Evolutionary conservation across 495 filamentous ascomycete genomes (phyloP).

Genomic region (Penicillium antarcticum): DNA sequence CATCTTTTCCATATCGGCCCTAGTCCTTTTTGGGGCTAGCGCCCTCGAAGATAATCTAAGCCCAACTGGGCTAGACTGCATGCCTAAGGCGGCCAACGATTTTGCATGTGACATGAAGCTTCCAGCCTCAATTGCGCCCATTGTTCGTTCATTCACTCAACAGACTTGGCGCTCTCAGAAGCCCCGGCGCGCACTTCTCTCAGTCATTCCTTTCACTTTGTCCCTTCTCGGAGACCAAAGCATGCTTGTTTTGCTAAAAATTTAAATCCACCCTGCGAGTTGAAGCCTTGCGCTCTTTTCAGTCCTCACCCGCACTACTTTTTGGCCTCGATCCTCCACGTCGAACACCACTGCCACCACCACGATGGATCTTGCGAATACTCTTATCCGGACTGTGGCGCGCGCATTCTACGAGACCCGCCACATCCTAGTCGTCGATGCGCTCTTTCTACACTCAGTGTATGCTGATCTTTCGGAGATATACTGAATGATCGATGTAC

Average conservation of each 20-base stretch:
- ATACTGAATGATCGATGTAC: constrained; percentile 1
- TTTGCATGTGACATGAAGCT: constrained; percentile 14
- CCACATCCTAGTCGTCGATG: constrained; percentile 87
- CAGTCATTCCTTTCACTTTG: neutral
- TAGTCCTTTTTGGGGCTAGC: constrained; percentile 3
- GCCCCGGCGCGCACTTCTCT: neutral
- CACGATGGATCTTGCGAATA: constrained; percentile 79
- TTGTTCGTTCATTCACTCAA: constrained; percentile 3
- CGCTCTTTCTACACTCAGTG: constrained; percentile 87
- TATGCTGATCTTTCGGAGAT: constrained; percentile 35
- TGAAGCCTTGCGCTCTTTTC: constrained; percentile 12
- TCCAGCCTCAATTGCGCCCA: constrained; percentile 1
- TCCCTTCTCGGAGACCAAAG: neutral
- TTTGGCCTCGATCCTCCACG: neutral
- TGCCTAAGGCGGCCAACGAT: constrained; percentile 10
- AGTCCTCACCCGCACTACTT: neutral
- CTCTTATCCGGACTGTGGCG: constrained; percentile 80
- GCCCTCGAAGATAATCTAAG: neutral
- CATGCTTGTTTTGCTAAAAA: constrained; percentile 7
- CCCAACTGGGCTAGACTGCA: neutral
- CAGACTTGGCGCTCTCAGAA: constrained; percentile 1
- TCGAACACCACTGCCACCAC: neutral
- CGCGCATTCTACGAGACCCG: constrained; percentile 92
- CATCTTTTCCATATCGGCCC: constrained; percentile 3
- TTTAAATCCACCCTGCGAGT: constrained; percentile 5